Percentiles rank a stretch among this genome's conserved stretches.
These are phyloP conservation scores for Phytophthora megakarya DNA, from an alignment of 352 stramenopile genomes.

Conservation along the genomic window DNA sequence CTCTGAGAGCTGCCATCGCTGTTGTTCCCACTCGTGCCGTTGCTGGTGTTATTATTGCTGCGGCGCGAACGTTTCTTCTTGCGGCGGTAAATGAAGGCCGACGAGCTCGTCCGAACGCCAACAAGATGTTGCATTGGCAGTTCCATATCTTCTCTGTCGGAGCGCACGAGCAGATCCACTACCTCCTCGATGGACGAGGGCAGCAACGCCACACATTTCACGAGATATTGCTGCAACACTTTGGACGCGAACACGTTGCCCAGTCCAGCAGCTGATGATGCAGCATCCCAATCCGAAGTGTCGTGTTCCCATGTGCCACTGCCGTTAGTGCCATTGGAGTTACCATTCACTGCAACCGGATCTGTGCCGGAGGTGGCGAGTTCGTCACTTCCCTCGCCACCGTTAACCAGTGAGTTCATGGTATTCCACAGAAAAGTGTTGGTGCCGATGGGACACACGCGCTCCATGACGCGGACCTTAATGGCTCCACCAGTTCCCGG, in stretches of 20 bases:
- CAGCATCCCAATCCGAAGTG: slow-evolving; percentile 38
- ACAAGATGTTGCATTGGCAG: slow-evolving; percentile 70
- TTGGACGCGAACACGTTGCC: slow-evolving; percentile 56
- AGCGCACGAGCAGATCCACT: slow-evolving; percentile 67
- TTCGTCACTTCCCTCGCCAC: slow-evolving; percentile 31
- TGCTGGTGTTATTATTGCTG: slow-evolving; percentile 31
- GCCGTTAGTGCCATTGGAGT: slow-evolving; percentile 11
- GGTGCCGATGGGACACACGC: slow-evolving; percentile 64
- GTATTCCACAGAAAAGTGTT: slow-evolving; percentile 70
- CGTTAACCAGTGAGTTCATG: slow-evolving; percentile 48
- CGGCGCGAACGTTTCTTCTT: slow-evolving; percentile 46
- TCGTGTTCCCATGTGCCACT: slow-evolving; percentile 34
- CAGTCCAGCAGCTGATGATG: slow-evolving; percentile 36
- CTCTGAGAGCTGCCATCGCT: slow-evolving; percentile 15
- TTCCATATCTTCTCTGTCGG: slow-evolving; percentile 71
- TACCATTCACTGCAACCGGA: slow-evolving; percentile 8
- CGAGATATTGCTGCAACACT: slow-evolving; percentile 75
- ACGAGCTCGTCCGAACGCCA: slow-evolving; percentile 60
- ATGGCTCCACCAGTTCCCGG: slow-evolving; percentile 27
- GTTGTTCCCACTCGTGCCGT: slow-evolving; percentile 2
- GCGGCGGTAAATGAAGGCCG: slow-evolving; percentile 58
- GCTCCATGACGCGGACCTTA: slow-evolving; percentile 56
- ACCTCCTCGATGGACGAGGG: slow-evolving; percentile 71
- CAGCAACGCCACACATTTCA: slow-evolving; percentile 68
- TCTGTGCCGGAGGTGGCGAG: slow-evolving; percentile 14